Base-by-base conservation (phyloP, 495 filamentous ascomycete species). In the Penicillium malachiteum region DNA sequence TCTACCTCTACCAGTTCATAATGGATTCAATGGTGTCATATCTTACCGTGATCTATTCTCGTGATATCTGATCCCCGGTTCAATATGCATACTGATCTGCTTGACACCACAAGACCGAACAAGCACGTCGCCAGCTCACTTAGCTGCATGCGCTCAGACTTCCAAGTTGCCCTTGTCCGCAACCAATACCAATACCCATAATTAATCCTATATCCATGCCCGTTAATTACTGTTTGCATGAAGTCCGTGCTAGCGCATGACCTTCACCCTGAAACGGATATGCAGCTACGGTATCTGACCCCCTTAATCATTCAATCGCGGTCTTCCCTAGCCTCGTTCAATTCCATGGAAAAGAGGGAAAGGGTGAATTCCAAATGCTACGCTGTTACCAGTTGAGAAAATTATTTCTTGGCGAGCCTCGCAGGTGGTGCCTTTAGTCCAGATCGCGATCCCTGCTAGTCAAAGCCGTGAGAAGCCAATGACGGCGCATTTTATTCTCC, bases 371-470 rank as follows among this genome's bases (percentile, higher is more conserved):
- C 13, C 47, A 21, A 7, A 17, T 32, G 32, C 34, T 30, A 17
- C 35, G 35, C 16, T 49, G 34, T 39, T 13, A 18, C 48, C 16
- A 41, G 48, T 31, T 34, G 16, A 35, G 21, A 26, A 41, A 39
- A 32, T 31, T 14, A 37, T 40, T 38, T 8, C 34, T 31, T 37
- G 48, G 34, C 21, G 21, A 21, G 34, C 14, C 51, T 54, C 39
- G 52, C 26, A 40, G 52, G 44, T 39, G 54, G 57, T 53, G 37
- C 37, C 45, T 76, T 79, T 81, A 62, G 81, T 72, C 80, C 80
- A 85, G 58, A 81, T 78, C 32, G 79, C 74, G 48, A 82, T 38
- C 26, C 34, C 34, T 56, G 32, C 52, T 56, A 48, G 80, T 60
- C 41, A 57, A 67, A 16, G 76, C 79, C 10, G 78, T 26, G 48